Evolutionary conservation across 352 stramenopile genomes (phyloP).

Genomic region (Phytopythium mirpurense): DNA sequence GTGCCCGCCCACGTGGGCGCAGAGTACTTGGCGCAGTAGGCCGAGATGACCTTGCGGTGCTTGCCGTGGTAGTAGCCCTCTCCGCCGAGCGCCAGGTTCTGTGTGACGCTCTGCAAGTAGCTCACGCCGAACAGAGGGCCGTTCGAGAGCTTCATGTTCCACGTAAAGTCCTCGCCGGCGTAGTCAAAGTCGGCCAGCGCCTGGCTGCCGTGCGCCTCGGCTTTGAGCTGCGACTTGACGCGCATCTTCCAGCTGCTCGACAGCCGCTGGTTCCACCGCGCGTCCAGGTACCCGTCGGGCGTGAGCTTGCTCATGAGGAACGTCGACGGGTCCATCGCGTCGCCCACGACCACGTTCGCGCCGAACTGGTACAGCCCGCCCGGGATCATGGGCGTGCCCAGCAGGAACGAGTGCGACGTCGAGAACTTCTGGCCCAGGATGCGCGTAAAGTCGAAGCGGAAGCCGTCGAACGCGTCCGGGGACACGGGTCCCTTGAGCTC

Average conservation of each 20-base stretch:
- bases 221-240: constrained; percentile 81
- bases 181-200: constrained; percentile 84
- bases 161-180: constrained; percentile 76
- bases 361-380: constrained; percentile 84
- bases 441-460: constrained; percentile 85
- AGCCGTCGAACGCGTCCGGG: constrained; percentile 79
- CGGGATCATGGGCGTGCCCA: constrained; percentile 80
- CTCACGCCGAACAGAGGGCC: constrained; percentile 77
- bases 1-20: constrained; percentile 61
- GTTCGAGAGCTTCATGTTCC: constrained; percentile 89
- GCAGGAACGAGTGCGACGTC: constrained; percentile 78
- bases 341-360: constrained; percentile 72
- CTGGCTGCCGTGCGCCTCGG: constrained; percentile 73
- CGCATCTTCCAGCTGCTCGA: constrained; percentile 76
- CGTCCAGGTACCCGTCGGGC: constrained; percentile 78
- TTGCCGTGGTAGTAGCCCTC: constrained; percentile 89
- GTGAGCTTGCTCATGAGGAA: constrained; percentile 87
- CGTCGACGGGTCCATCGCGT: constrained; percentile 73
- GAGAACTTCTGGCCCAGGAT: constrained; percentile 78
- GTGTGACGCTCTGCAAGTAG: constrained; percentile 87
- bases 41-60: constrained; percentile 80
- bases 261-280: constrained; percentile 81
- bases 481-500: constrained; percentile 79
- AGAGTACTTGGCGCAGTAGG: constrained; percentile 84
- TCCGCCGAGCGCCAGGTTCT: constrained; percentile 67